Evolutionary conservation across 257 asterid genomes (phyloP).

Genomic region (Marsdenia floribunda): DNA sequence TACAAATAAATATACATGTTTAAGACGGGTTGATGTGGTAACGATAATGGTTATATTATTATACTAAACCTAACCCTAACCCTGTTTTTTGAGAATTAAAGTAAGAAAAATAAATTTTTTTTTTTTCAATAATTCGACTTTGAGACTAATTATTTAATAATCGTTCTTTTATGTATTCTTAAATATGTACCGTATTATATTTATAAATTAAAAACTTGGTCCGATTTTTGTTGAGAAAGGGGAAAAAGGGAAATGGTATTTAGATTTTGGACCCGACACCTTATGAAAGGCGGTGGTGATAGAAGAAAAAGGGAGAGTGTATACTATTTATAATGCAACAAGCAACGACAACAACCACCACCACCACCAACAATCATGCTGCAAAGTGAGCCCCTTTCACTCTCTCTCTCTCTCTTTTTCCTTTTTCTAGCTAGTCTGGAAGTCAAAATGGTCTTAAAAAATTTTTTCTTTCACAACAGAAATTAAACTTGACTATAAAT

Average conservation of each 20-base stretch:
- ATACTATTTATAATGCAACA: not conserved
- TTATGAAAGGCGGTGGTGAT: not conserved
- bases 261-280: conserved; percentile 3
- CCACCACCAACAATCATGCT: conserved; percentile 13
- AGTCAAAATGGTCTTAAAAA: conserved; percentile 3
- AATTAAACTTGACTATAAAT: not conserved
- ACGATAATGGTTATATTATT: too few relatives aligned
- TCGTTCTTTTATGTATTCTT: too few relatives aligned
- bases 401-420: not conserved
- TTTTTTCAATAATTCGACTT: too few relatives aligned
- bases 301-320: not conserved
- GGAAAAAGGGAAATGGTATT: not conserved
- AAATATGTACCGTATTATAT: too few relatives aligned
- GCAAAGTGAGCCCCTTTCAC: conserved; percentile 6
- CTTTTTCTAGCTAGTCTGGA: conserved; percentile 1
- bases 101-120: too few relatives aligned
- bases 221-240: too few relatives aligned
- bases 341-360: conserved; percentile 5
- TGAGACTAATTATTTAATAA: too few relatives aligned
- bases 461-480: not conserved
- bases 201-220: too few relatives aligned
- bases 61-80: too few relatives aligned
- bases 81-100: too few relatives aligned
- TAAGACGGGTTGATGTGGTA: too few relatives aligned
- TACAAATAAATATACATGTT: too few relatives aligned